Percentiles rank a stretch among this genome's conserved stretches.
Evolutionary conservation across 371 early-diverging fungal species (phyloP).

Genomic region (Mucor mucedo): DNA sequence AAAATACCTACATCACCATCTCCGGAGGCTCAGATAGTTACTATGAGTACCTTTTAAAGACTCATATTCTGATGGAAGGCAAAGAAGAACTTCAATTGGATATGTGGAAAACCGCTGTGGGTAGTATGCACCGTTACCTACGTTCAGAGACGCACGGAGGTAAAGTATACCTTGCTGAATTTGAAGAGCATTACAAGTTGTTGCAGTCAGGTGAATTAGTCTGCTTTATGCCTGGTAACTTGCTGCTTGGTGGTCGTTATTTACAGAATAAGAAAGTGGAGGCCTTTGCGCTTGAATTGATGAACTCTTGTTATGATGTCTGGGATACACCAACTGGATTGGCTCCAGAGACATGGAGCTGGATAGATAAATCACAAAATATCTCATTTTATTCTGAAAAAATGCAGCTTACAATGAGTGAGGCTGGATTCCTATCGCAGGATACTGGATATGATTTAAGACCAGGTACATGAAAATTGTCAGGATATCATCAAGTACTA

Average conservation of each 20-base stretch:
- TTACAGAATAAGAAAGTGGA: slow-evolving; percentile 28
- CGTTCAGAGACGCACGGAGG: slow-evolving; percentile 37
- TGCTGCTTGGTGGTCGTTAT: slow-evolving; percentile 46
- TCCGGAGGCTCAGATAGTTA: slow-evolving; percentile 84
- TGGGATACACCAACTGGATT: slow-evolving; percentile 51
- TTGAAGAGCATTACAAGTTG: slow-evolving; percentile 31
- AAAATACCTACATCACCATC: slow-evolving; percentile 57
- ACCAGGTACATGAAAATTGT: slow-evolving; percentile 31
- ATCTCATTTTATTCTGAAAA: slow-evolving; percentile 22
- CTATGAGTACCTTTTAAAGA: slow-evolving; percentile 84
- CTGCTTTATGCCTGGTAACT: slow-evolving; percentile 55
- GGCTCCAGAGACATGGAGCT: slow-evolving; percentile 54
- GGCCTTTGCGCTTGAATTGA: slow-evolving; percentile 41
- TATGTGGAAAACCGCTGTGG: slow-evolving; percentile 50
- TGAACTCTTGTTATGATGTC: slow-evolving; percentile 45
- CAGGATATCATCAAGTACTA: neutral
- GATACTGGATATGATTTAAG: slow-evolving; percentile 53
- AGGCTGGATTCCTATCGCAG: slow-evolving; percentile 29
- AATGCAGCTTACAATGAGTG: slow-evolving; percentile 34
- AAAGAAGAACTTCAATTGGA: slow-evolving; percentile 48
- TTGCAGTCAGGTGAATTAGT: slow-evolving; percentile 51
- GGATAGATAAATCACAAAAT: slow-evolving; percentile 42
- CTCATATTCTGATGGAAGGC: slow-evolving; percentile 63
- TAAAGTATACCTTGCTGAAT: slow-evolving; percentile 45
- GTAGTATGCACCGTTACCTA: slow-evolving; percentile 53